phyloP scores from a whole-genome alignment of 345 rosid species.

The Eucalyptus camaldulensis region DNA sequence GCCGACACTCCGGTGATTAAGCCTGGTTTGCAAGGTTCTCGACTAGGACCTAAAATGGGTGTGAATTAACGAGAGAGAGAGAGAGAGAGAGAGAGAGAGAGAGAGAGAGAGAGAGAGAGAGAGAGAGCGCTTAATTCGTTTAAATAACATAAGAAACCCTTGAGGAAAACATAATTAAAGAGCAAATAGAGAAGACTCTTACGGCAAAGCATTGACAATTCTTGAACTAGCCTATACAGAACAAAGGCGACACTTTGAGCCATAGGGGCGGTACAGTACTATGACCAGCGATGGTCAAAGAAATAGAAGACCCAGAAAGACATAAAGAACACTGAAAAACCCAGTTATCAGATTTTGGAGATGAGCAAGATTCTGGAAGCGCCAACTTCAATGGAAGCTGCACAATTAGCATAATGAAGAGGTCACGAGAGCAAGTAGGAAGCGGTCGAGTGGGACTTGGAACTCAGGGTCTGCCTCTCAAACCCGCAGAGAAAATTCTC shows the following conservation, averaged over 20 bases:
- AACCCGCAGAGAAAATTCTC: not conserved
- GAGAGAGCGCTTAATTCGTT: too few species aligned
- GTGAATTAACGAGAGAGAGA: too few species aligned
- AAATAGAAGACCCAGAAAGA: not conserved
- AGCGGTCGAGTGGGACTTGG: not conserved
- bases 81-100: too few species aligned
- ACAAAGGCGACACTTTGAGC: not conserved
- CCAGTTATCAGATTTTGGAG: not conserved
- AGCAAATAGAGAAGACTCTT: not conserved
- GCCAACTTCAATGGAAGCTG: not conserved
- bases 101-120: too few species aligned
- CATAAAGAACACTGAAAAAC: not conserved
- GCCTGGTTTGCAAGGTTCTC: not conserved
- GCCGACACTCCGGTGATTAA: not conserved
- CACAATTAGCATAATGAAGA: not conserved
- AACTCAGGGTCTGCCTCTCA: not conserved
- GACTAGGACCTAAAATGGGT: not conserved
- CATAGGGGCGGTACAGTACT: not conserved
- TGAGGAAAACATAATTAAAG: not conserved
- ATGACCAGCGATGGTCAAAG: not conserved
- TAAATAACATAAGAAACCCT: not conserved
- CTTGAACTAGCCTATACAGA: not conserved
- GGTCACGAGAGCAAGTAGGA: not conserved
- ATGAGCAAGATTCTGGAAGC: not conserved
- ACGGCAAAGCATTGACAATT: not conserved